Evolutionary conservation across 495 filamentous ascomycete genomes (phyloP), one percentile per base, ranked within the genome.

Genomic region (Sphaerosporella brunnea): DNA sequence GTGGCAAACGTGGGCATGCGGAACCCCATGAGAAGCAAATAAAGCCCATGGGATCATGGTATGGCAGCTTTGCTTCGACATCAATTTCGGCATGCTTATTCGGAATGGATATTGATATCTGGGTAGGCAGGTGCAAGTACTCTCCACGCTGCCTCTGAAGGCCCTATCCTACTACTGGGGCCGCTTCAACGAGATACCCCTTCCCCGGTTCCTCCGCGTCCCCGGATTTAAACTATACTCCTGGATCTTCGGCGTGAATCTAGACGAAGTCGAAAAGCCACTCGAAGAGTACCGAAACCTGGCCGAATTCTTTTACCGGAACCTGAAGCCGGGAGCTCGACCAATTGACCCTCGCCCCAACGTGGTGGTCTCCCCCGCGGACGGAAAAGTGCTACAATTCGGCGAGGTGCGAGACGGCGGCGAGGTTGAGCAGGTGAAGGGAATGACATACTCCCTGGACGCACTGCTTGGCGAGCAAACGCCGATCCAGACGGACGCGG

Each of bases 371-470:
- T 83, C 85, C 0, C 90, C 90, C 10, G 73, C 92, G 11, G 90
- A 99, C 63, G 92, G 90, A 7, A 75, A 78, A 41, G 70, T 99
- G 23, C 69, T 99, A 13, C 90, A 96, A 58, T 96, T 84, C 55
- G 90, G 90, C 2, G 79, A 73, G 52, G 93, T 99, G 47, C 79
- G 90, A 53, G 73, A 81, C 41, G 88, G 87, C 23, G 57, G 58
- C 13, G 81, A 93, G 54, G 87, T 99, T n/a, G 90, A 96, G 63
- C 90, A 96, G 63, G 88, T 96, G 32, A 99, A 99, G 63, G 90
- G 90, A 37, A 88, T 96, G 72, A 96, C 86, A 2, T 99, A 99
- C 63, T 90, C 81, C 49, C 71, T 99, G 38, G 90, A 96, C 60
- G 85, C 88, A 0, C 71, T 99, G 0, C 68, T 99, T 2, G 90